A percentile compares a stretch with the other conserved stretches of the same genome.
Conservation (phyloP, 441 rosid species). For the Populus hybrid region DNA sequence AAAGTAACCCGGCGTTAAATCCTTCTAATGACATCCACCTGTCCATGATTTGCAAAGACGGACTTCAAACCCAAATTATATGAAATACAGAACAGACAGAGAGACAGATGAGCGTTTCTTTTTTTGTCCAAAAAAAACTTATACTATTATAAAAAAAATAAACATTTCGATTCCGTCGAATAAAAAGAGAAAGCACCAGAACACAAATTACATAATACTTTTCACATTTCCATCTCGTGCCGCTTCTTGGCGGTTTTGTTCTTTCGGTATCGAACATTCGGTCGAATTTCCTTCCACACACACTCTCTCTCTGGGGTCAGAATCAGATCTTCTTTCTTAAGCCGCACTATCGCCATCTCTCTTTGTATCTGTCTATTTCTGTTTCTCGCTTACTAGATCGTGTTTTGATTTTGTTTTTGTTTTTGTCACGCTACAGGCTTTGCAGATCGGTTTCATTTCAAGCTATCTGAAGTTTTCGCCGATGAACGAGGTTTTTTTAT, state of each 20-base stretch:
- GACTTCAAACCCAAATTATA: slow-evolving; percentile 49
- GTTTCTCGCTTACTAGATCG: slow-evolving; percentile 2
- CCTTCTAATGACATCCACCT: slow-evolving; percentile 29
- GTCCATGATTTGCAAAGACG: slow-evolving; percentile 28
- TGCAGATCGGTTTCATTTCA: slow-evolving; percentile 27
- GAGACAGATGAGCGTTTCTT: neutral
- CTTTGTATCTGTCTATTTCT: neutral
- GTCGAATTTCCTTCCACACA: slow-evolving; percentile 14
- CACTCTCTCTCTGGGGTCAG: slow-evolving; percentile 11
- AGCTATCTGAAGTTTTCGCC: slow-evolving; percentile 8
- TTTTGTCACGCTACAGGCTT: slow-evolving; percentile 7
- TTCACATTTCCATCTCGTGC: slow-evolving; percentile 15
- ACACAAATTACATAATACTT: neutral
- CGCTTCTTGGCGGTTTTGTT: slow-evolving; percentile 32
- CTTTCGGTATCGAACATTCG: slow-evolving; percentile 26
- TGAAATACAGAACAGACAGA: neutral
- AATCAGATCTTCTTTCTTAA: slow-evolving; percentile 23
- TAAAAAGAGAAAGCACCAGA: neutral
- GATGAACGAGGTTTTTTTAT: slow-evolving; percentile 24
- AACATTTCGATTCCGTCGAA: slow-evolving; percentile 39
- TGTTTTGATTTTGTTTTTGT: slow-evolving; percentile 11
- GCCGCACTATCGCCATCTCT: neutral
- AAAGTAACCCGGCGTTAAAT: neutral
- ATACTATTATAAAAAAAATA: neutral
- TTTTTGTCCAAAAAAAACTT: neutral